These are phyloP conservation scores for Diutina rugosa DNA, from an alignment of 1,139 yeast genomes.

Conservation along the genomic window DNA sequence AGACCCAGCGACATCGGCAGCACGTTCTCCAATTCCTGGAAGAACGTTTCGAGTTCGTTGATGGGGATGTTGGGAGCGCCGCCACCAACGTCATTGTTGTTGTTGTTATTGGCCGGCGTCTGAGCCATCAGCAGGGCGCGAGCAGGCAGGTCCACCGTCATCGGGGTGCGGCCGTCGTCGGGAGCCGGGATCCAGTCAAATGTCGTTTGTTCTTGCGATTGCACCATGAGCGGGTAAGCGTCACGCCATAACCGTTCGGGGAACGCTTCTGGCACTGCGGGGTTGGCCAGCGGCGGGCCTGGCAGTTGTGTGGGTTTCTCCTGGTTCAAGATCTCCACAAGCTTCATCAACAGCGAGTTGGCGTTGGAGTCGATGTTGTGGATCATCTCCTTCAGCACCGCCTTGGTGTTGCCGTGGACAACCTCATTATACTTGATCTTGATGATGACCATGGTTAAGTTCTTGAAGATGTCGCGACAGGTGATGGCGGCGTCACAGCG, in stretches of 20 bases:
- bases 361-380: background rate
- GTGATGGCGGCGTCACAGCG: constrained; percentile 69
- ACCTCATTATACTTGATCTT: constrained; percentile 2
- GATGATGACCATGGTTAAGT: constrained; percentile 1
- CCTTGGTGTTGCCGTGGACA: background rate
- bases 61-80: background rate
- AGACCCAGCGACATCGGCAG: constrained; percentile 12
- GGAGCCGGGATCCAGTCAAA: constrained; percentile 1
- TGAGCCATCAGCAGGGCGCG: background rate
- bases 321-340: background rate
- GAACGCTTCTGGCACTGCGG: background rate
- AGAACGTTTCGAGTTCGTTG: constrained; percentile 26
- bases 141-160: background rate
- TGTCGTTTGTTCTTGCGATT: background rate
- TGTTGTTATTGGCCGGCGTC: background rate
- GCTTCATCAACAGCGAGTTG: constrained; percentile 2
- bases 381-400: constrained; percentile 1
- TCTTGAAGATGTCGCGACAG: constrained; percentile 62
- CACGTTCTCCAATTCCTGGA: constrained; percentile 24
- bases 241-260: background rate
- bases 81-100: background rate
- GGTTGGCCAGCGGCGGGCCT: background rate
- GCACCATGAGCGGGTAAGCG: constrained; percentile 1
- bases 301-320: background rate
- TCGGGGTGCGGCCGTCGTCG: background rate